These are phyloP conservation scores for Geotrichum macrosporum DNA, from an alignment of 1,139 yeast genomes.

Conservation along the genomic window DNA sequence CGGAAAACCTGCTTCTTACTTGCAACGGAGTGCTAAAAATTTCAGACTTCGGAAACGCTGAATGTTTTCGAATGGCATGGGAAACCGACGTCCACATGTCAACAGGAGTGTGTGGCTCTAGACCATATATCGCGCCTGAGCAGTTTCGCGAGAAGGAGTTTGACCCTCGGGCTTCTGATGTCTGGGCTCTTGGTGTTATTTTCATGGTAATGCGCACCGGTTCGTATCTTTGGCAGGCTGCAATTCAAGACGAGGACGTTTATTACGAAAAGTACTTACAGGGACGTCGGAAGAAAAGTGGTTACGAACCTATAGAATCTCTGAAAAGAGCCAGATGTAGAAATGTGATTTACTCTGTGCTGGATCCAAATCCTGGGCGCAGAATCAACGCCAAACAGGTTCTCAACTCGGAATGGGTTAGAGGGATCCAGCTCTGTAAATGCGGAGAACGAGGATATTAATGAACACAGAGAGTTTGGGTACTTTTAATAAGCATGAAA, in stretches of 20 bases:
- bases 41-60: conserved; percentile 94
- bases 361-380: conserved; percentile 83
- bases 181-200: conserved; percentile 96
- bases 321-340: conserved; percentile 78
- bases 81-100: conserved; percentile 78
- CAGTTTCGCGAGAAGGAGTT: conserved; percentile 71
- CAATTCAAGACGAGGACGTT: conserved; percentile 68
- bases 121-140: conserved; percentile 96
- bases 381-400: conserved; percentile 86
- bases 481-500: too few relatives aligned
- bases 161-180: conserved; percentile 88
- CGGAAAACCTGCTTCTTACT: conserved; percentile 82
- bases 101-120: conserved; percentile 84
- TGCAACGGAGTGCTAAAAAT: conserved; percentile 77
- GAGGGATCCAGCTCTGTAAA: conserved; percentile 75
- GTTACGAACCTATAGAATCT: conserved; percentile 85
- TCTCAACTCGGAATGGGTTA: conserved; percentile 91
- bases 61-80: conserved; percentile 97
- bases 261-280: conserved; percentile 68
- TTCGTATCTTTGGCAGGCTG: conserved; percentile 85
- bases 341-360: conserved; percentile 83
- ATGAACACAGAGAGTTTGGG: too few relatives aligned
- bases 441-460: conserved; percentile 48
- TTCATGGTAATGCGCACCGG: conserved; percentile 99
- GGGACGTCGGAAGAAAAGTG: conserved; percentile 73